Conservation (phyloP, 345 rosid species). For the Rhodamnia argentea region DNA sequence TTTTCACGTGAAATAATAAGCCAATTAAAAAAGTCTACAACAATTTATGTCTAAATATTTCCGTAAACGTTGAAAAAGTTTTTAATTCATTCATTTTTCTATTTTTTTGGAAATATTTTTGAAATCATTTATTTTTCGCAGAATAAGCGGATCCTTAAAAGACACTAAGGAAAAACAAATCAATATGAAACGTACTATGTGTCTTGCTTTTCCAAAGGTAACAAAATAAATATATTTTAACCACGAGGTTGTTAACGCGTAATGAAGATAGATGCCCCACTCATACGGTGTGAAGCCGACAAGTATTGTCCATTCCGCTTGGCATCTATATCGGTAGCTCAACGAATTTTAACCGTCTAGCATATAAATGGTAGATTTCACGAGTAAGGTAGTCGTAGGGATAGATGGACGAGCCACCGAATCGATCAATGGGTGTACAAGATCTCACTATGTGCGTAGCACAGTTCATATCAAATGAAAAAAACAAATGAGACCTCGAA, state of each 20-base stretch:
- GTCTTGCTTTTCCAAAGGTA: background rate
- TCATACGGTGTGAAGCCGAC: background rate
- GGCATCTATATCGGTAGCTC: background rate
- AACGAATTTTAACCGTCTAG: background rate
- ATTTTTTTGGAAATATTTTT: too few relatives aligned
- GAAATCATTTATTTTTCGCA: too few relatives aligned
- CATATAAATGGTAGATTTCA: background rate
- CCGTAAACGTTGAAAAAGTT: too few relatives aligned
- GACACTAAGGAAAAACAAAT: background rate
- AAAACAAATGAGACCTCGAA: background rate
- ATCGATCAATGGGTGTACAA: background rate
- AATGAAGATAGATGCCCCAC: background rate
- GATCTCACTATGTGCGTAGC: background rate
- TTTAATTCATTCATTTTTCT: too few relatives aligned
- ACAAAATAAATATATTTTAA: background rate
- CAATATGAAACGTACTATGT: background rate
- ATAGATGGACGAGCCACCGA: background rate
- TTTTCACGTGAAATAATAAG: too few relatives aligned
- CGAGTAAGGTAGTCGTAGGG: background rate
- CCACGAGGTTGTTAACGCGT: background rate
- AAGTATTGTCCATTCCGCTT: background rate
- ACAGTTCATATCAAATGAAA: background rate
- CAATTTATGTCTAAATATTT: too few relatives aligned
- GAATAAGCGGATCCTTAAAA: too few relatives aligned
- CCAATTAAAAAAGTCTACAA: too few relatives aligned